Conservation (phyloP, 2,329 filamentous ascomycete species). For the Fonsecaea multimorphosa region DNA sequence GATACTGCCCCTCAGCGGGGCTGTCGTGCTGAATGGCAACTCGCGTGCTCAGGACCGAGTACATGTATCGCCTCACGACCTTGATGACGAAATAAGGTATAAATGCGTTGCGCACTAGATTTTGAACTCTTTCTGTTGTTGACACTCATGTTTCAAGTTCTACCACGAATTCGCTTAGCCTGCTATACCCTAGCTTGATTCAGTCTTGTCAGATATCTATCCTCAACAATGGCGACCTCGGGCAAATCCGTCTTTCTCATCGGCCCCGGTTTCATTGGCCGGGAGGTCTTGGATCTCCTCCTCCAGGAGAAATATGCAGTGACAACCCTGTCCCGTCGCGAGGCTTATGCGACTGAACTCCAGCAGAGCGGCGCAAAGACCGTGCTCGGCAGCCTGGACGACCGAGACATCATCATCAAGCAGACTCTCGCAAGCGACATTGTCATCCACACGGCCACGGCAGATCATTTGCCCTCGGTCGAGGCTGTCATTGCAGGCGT, state of each 20-base stretch:
- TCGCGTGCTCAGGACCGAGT: no score
- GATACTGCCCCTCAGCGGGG: not conserved
- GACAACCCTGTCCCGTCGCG: slow-evolving; percentile 43
- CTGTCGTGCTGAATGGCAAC: not conserved
- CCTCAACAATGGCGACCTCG: not conserved
- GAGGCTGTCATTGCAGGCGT: slow-evolving; percentile 55
- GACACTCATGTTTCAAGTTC: not conserved
- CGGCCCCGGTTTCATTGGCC: slow-evolving; percentile 47
- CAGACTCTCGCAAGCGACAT: slow-evolving; percentile 50
- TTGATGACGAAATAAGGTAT: slow-evolving; percentile 2
- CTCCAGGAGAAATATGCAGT: slow-evolving; percentile 51
- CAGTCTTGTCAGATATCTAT: not conserved
- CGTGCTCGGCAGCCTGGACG: slow-evolving; percentile 52
- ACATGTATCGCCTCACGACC: not conserved
- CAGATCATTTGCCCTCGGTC: slow-evolving; percentile 55
- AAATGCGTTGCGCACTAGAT: not conserved
- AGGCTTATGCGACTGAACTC: slow-evolving; percentile 29
- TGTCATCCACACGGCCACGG: slow-evolving; percentile 57
- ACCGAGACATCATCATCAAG: slow-evolving; percentile 49
- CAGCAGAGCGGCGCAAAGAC: slow-evolving; percentile 47
- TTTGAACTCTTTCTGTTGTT: not conserved
- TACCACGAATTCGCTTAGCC: not conserved
- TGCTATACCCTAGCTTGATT: not conserved
- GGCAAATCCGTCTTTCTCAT: slow-evolving; percentile 36
- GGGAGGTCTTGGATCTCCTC: slow-evolving; percentile 55